Percentiles rank a stretch among this genome's conserved stretches.
Evolutionary conservation across 2,329 filamentous ascomycete species (phyloP).

Genomic region (Pestalotiopsis fici): DNA sequence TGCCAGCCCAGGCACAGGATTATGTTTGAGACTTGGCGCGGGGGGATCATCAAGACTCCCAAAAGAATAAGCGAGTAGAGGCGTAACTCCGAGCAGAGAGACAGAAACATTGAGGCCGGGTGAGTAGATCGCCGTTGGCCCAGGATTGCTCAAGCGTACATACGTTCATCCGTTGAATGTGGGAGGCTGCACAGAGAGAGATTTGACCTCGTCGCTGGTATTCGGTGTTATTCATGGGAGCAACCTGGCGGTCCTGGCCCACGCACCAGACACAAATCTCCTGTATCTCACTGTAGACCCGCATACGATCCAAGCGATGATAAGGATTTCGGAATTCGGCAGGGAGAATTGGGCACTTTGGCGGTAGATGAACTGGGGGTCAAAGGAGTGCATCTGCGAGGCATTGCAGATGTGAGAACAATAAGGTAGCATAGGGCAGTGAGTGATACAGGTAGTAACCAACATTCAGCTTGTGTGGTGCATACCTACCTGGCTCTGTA

Average conservation of each 20-base stretch:
- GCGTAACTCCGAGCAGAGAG: not conserved
- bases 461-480: not conserved
- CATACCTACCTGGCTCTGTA: not conserved
- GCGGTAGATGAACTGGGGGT: not conserved
- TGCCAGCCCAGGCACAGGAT: not conserved
- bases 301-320: not conserved
- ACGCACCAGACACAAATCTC: not conserved
- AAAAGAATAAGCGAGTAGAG: not conserved
- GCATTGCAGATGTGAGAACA: not conserved
- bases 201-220: not conserved
- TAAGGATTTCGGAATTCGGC: not conserved
- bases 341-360: not conserved
- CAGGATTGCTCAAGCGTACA: not conserved
- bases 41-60: not conserved
- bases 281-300: not conserved
- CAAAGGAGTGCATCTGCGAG: not conserved
- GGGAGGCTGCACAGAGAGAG: not conserved
- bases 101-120: not conserved
- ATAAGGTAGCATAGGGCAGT: not conserved
- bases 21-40: slow-evolving; percentile 6
- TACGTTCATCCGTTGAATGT: not conserved
- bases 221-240: too few relatives aligned
- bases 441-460: not conserved
- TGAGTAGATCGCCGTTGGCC: not conserved
- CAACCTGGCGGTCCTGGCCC: not conserved